Evolutionary conservation across 2,329 filamentous ascomycete species (phyloP).

Genomic region (Blumeria hordei): DNA sequence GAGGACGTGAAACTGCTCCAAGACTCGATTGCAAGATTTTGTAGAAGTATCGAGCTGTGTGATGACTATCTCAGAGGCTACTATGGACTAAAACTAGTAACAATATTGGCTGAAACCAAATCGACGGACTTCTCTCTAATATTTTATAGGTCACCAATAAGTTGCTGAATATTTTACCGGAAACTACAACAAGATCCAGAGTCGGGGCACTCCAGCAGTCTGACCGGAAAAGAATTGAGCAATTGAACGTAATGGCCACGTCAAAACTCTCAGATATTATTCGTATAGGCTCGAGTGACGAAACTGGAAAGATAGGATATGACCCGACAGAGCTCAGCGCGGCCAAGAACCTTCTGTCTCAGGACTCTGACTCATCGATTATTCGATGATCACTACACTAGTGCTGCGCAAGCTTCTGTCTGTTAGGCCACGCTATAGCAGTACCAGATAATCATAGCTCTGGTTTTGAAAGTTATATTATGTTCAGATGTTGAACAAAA

Average conservation of each 20-base stretch:
- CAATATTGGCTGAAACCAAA: conserved; percentile 9
- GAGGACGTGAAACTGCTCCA: conserved; percentile 27
- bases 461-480: too few species aligned
- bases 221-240: conserved; percentile 32
- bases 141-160: not conserved
- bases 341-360: conserved; percentile 25
- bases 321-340: conserved; percentile 47
- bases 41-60: conserved; percentile 77
- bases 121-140: not conserved
- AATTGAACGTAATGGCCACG: conserved; percentile 48
- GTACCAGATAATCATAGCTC: too few species aligned
- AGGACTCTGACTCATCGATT: conserved; percentile 7
- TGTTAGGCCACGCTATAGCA: too few species aligned
- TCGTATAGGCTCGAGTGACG: conserved; percentile 30
- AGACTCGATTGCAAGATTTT: conserved; percentile 65
- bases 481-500: too few species aligned
- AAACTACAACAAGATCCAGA: conserved; percentile 24
- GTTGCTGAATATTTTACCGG: conserved; percentile 12
- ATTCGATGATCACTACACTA: conserved; percentile 9
- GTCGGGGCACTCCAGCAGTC: conserved; percentile 24
- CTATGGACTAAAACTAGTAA: conserved; percentile 67
- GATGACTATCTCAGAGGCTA: conserved; percentile 80
- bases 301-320: conserved; percentile 50
- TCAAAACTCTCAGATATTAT: conserved; percentile 56
- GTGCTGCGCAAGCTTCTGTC: too few species aligned